A percentile compares a stretch with the other conserved stretches of the same genome.
These are phyloP conservation scores for Ceratobasidium papillatum DNA, from an alignment of 1,284 basidiomycete genomes.

Conservation along the genomic window DNA sequence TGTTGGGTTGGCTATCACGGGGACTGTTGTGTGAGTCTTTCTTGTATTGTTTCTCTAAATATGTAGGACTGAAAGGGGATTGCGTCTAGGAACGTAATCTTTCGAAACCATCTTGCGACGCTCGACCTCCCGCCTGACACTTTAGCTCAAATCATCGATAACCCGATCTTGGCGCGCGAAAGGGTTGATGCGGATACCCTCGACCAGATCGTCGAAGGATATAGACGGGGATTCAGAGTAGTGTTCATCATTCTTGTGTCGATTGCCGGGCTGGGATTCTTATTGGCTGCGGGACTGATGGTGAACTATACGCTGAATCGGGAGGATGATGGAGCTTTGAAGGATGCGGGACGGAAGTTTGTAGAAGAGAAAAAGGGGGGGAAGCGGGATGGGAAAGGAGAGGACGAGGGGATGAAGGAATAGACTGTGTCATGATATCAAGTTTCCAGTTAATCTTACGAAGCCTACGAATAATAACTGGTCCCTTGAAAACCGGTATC, in stretches of 20 bases:
- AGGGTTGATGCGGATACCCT: slow-evolving; percentile 42
- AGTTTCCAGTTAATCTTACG: no score
- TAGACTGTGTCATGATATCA: no score
- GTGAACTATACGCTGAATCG: slow-evolving; percentile 48
- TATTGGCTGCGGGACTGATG: slow-evolving; percentile 47
- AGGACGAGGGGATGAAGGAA: neutral
- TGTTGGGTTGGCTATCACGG: slow-evolving; percentile 50
- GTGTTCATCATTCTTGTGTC: slow-evolving; percentile 50
- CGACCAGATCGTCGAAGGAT: slow-evolving; percentile 42
- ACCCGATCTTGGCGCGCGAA: slow-evolving; percentile 44
- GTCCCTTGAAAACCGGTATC: no score
- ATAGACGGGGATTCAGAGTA: slow-evolving; percentile 47
- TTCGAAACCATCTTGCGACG: slow-evolving; percentile 38
- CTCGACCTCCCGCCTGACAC: slow-evolving; percentile 42
- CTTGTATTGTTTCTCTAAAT: neutral
- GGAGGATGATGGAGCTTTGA: slow-evolving; percentile 51
- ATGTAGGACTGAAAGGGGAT: slow-evolving; percentile 43
- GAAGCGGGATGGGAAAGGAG: neutral
- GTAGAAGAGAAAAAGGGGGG: slow-evolving; percentile 1
- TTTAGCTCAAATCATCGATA: slow-evolving; percentile 40
- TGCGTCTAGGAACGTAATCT: neutral
- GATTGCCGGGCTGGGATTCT: slow-evolving; percentile 41
- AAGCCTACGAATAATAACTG: no score
- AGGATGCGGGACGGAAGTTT: slow-evolving; percentile 46
- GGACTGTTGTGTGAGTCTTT: slow-evolving; percentile 43